Conservation (phyloP, 768 basidiomycete species). For the Hypholoma sublateritium region DNA sequence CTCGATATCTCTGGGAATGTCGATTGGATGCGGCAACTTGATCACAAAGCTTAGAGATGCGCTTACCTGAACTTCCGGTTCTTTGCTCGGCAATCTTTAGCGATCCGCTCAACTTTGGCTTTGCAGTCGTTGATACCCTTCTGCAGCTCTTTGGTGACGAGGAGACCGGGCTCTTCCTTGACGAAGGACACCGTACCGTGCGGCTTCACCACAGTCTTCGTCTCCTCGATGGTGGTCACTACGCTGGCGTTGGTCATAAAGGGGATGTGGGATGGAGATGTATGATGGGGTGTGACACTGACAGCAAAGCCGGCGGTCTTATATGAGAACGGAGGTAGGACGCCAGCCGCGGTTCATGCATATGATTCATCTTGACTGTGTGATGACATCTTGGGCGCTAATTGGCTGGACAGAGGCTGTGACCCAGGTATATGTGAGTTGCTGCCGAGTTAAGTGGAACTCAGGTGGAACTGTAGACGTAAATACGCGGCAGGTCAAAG, state of each 20-base stretch:
- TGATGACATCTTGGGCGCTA: not conserved
- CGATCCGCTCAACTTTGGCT: conserved; percentile 43
- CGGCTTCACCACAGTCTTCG: not conserved
- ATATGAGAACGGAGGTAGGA: not conserved
- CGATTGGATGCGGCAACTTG: not conserved
- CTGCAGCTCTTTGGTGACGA: conserved; percentile 49
- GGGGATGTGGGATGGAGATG: not conserved
- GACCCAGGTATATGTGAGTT: no score
- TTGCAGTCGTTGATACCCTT: conserved; percentile 48
- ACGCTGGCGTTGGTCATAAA: not conserved
- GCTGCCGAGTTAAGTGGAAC: no score
- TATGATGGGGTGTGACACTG: not conserved
- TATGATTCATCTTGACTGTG: no score
- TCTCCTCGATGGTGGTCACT: not conserved
- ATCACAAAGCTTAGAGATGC: not conserved
- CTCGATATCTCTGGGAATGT: conserved; percentile 44
- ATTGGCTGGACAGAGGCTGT: not conserved
- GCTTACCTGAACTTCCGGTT: conserved; percentile 52
- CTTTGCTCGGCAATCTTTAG: conserved; percentile 42
- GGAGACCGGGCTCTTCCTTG: conserved; percentile 41
- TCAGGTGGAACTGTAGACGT: no score
- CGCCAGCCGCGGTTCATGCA: not conserved
- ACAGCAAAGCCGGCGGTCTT: not conserved
- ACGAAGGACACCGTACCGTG: conserved; percentile 2
- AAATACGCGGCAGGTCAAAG: no score